Conservation (phyloP, 805 yeast genomes). For the Zygotorulaspora sp. region DNA sequence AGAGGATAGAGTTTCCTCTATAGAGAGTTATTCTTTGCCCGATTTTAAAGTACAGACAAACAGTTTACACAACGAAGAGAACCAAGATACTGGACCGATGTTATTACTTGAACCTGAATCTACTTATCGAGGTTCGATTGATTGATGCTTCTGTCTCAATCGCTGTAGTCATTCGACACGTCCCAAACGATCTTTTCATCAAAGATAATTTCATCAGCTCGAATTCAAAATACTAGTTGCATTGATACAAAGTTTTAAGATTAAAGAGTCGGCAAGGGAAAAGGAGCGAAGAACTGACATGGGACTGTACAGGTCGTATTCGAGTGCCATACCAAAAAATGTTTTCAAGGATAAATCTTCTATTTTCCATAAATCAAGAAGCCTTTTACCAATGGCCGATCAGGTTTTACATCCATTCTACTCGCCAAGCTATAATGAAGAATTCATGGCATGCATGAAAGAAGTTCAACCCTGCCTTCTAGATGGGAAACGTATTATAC, state of each 20-base stretch:
- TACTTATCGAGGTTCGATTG: conserved; percentile 3
- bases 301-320: conserved; percentile 7
- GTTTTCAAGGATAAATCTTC: conserved; percentile 1
- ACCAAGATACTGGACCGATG: neutral
- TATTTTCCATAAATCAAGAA: neutral
- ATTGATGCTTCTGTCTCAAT: neutral
- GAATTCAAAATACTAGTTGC: too few relatives aligned
- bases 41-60: conserved; percentile 1
- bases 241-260: too few relatives aligned
- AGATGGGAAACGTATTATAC: conserved; percentile 20
- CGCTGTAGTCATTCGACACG: neutral
- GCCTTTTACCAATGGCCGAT: conserved; percentile 10
- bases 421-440: conserved; percentile 21
- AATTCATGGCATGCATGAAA: conserved; percentile 21
- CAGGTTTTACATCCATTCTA: conserved; percentile 30
- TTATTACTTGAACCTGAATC: conserved; percentile 7
- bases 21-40: conserved; percentile 18
- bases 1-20: conserved; percentile 5
- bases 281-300: too few relatives aligned
- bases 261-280: too few relatives aligned
- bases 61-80: neutral
- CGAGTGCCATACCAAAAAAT: conserved; percentile 4
- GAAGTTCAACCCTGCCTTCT: conserved; percentile 19
- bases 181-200: too few relatives aligned
- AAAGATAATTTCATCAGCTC: too few relatives aligned